Evolutionary conservation across 1,284 basidiomycete species (phyloP), one percentile per base, ranked within the genome.

Genomic region (Marasmius fiardii): DNA sequence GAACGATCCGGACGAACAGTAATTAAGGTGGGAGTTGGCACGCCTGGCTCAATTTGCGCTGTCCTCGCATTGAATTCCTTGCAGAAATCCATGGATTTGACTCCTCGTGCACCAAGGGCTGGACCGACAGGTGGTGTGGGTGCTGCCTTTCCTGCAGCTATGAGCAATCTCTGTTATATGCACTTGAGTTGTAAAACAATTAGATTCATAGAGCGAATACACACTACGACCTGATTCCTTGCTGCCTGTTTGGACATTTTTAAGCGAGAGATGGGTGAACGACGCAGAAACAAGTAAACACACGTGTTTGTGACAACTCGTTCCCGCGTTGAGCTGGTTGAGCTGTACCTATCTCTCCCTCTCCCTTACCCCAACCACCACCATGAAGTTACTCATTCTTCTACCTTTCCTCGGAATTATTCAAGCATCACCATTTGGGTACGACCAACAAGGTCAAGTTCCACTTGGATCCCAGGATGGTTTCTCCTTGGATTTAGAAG

Each of bases 11-110:
- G 93, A 66, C 92, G 88, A 64, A 99, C 90, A 56, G 87, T 92
- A 68, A 99, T 95, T 58, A 90, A 76, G 14, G 95, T 95, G 10
- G 96, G 96, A 39, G 86, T 86, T 2, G 97, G 96, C 14, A 92
- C 82, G 41, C 93, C 93, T 18, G 90, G 86, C 64, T 90, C 86
- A 56, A 97, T 82, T 69, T 95, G 90, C 20, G 92, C 90, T 39
- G 95, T 97, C 60, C 84, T 87, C 55, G 92, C 94, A 72, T 93
- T 95, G 77, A 93, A 97, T 70, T 96, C 94, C 71, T 98, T 99
- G 79, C 95, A 97, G 71, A 99, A 99, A 76, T 99, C 97, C 88
- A 99, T 99, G 18, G 95, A 96, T 76, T 98, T 98, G 63, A 99
- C 95, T 66, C 97, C 97, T 68, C 94, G 88, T 61, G 97, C 95